Evolutionary conservation across 352 stramenopile genomes (phyloP).

Genomic region (Phytophthora cactorum): DNA sequence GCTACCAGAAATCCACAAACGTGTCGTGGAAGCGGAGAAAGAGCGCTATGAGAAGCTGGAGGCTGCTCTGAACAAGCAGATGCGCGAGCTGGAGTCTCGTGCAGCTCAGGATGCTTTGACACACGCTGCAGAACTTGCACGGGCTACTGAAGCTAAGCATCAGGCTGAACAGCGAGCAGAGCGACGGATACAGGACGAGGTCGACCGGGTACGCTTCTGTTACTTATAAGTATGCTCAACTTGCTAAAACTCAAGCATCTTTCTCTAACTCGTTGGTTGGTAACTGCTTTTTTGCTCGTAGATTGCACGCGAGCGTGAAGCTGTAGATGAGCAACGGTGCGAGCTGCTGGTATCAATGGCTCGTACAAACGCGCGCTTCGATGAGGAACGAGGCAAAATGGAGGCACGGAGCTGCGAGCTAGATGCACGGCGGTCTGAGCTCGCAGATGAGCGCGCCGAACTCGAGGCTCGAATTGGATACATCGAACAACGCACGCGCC

Average conservation of each 20-base stretch:
- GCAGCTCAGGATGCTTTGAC: slow-evolving; percentile 46
- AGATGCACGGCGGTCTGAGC: slow-evolving; percentile 54
- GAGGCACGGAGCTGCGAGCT: slow-evolving; percentile 65
- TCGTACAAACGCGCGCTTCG: slow-evolving; percentile 51
- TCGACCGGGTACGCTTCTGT: slow-evolving; percentile 43
- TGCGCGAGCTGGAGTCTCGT: slow-evolving; percentile 60
- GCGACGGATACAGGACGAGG: slow-evolving; percentile 63
- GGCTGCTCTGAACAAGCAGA: slow-evolving; percentile 49
- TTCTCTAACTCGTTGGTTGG: slow-evolving; percentile 1
- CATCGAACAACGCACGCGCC: slow-evolving; percentile 57
- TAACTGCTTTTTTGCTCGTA: slow-evolving; percentile 8
- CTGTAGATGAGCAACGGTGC: slow-evolving; percentile 74
- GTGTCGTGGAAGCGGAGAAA: slow-evolving; percentile 61
- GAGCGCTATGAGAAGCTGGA: slow-evolving; percentile 76
- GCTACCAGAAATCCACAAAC: slow-evolving; percentile 64
- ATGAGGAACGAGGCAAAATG: slow-evolving; percentile 77
- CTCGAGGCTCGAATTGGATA: slow-evolving; percentile 52
- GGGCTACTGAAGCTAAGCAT: slow-evolving; percentile 39
- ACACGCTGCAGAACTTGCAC: slow-evolving; percentile 47
- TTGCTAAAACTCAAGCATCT: neutral
- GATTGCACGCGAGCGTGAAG: slow-evolving; percentile 71
- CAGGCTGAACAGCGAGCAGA: slow-evolving; percentile 68
- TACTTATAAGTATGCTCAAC: neutral
- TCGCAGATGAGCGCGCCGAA: slow-evolving; percentile 67
- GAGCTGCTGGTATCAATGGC: slow-evolving; percentile 68